Evolutionary conservation across 2,329 filamentous ascomycete genomes (phyloP).

Genomic region (Alternaria arborescens): DNA sequence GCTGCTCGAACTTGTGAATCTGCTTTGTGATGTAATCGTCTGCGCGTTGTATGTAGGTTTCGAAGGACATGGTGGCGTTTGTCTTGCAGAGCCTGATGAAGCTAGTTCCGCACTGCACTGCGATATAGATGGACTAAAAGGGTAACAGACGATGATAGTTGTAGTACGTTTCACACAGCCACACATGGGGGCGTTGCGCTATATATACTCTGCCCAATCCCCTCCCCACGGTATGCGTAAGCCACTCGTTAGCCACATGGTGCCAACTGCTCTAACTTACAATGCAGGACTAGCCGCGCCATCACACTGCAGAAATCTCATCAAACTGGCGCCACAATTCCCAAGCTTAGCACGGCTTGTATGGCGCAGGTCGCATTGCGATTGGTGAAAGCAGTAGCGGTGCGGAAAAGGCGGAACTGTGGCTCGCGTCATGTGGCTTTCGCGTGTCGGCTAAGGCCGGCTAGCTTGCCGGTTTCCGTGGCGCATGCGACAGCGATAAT

Average conservation of each 20-base stretch:
- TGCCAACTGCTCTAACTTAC: conserved; percentile 7
- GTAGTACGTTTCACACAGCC: conserved; percentile 15
- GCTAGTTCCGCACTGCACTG: background rate
- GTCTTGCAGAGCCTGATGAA: background rate
- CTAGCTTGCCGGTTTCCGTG: conserved; percentile 26
- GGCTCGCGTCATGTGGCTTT: conserved; percentile 20
- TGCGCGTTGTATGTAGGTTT: conserved; percentile 25
- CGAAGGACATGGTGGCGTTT: conserved; percentile 18
- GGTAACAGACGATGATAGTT: conserved; percentile 1
- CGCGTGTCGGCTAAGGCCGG: conserved; percentile 8
- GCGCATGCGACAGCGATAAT: conserved; percentile 11
- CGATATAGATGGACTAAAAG: background rate
- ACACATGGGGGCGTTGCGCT: conserved; percentile 3
- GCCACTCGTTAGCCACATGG: conserved; percentile 20
- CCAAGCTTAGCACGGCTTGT: conserved; percentile 4
- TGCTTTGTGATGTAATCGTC: conserved; percentile 28
- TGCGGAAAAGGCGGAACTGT: conserved; percentile 25
- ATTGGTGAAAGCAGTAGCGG: conserved; percentile 16
- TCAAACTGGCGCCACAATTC: conserved; percentile 14
- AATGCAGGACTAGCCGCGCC: conserved; percentile 23
- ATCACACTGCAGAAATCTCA: conserved; percentile 15
- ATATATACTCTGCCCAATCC: conserved; percentile 17
- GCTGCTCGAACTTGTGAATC: conserved; percentile 30
- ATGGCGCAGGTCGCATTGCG: conserved; percentile 13
- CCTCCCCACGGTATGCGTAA: conserved; percentile 20